Base-by-base conservation (phyloP, 768 basidiomycete genomes). In the Wakefieldia striispora region DNA sequence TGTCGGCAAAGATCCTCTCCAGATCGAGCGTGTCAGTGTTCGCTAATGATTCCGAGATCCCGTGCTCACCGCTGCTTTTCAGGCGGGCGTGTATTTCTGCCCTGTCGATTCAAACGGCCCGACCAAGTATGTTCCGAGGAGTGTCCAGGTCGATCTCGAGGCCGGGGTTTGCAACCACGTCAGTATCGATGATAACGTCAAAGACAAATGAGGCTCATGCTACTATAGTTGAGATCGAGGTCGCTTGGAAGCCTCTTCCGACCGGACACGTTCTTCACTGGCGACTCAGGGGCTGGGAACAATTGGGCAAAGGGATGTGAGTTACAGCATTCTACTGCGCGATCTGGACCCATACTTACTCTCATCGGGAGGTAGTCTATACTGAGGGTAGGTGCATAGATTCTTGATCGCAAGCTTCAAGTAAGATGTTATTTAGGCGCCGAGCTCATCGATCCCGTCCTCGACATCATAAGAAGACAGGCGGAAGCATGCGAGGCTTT, bases 271-370 rank as follows among this genome's bases (percentile, higher is more conserved):
- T 95, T 79, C 64, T 65, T 94, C 40, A 79, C 80, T 33, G 77
- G 82, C 6, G 68, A 77, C 38, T 71, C 73, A 49, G 78, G 82
- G 43, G 84, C 93, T 1, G 94, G 93, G 16, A 97, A 97, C 61
- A 95, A 95, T 55, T 97, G 91, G 89, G 93, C 92, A 14, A 95
- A 97, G 72, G 91, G 90, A 78, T 90, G 89, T 90, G 59, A 71
- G 86, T 70, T 45, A 44, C 9, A 12, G 9, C 73, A 36, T 33
- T 21, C 21, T 49, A 29, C 17, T 49, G 36, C 37, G 45, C 21
- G n/a, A 49, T 54, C 45, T 19, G 33, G 23, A 17, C 43, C 26
- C 31, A 54, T 49, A 51, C 55, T 70, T 45, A 65, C 45, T 52
- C 43, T 49, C 42, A 42, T 46, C 55, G 26, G 40, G 58, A 49